Base-by-base conservation (phyloP, 2,329 filamentous ascomycete genomes). In the Colletotrichum sp. region DNA sequence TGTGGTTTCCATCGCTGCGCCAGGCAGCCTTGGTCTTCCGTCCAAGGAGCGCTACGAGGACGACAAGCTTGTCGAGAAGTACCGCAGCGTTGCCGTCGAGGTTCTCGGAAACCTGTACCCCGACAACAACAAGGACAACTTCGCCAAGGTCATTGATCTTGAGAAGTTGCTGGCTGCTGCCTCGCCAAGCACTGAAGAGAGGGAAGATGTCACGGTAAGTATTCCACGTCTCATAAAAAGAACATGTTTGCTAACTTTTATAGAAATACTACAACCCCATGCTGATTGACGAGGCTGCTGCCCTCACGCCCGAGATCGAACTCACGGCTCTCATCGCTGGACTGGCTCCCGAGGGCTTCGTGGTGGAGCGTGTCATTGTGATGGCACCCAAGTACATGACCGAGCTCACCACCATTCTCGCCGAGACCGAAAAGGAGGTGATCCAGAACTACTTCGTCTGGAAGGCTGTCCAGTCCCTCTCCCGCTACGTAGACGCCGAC, bases 211-310 rank as follows among this genome's bases (percentile, higher is more conserved):
- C 62, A 93, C 91, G 15, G 86, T 87, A 78, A 80, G 84, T 68
- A 9, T 6, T 12, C 5, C 0, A 9, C 12, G 28, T 4, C 67
- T 26, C 24, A 15, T 77, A 5, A 0, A 30, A 1, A 0, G n/a
- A 26, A 26, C 6, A 16, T 1, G 8, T 18, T 55, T 55, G 44
- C 63, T 76, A 18, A 75, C 62, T 36, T 4, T n/a, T 12, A 24
- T 49, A 87, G 85, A 90, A 93, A 85, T 91, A 90, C 78, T 94
- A 94, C 83, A 94, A 94, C 79, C 92, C 92, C 2, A 89, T 90
- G 82, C 88, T 88, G 10, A 82, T 94, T 21, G 84, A 89, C 13
- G 89, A 94, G 70, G 89, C 89, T 8, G 86, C 88, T 39, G 85
- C 85, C 5, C 84, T 94, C 26, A 83, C 90, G 1, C 92, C 93